phyloP scores from a whole-genome alignment of 768 basidiomycete species.

The Termitomyces sp. region DNA sequence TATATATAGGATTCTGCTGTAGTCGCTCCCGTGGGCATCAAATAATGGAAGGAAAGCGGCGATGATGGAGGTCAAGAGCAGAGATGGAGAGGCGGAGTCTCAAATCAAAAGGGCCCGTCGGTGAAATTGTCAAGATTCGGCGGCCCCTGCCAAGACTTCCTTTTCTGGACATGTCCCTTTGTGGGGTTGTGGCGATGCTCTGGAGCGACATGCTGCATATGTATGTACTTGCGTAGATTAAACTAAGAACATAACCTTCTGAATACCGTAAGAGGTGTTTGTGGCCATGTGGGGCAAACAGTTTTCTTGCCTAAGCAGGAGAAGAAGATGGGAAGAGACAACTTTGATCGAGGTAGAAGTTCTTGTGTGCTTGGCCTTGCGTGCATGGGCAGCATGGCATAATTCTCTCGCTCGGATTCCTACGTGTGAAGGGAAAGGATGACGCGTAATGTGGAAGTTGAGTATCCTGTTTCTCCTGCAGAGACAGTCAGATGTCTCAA shows the following conservation, averaged over 20 bases:
- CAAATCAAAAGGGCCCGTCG: background rate
- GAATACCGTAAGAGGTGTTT: background rate
- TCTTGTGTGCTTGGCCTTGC: background rate
- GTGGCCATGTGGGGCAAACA: background rate
- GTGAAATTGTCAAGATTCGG: background rate
- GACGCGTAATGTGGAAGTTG: no score
- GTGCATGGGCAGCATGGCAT: background rate
- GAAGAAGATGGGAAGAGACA: background rate
- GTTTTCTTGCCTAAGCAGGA: background rate
- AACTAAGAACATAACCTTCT: no score
- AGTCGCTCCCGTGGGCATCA: constrained; percentile 11
- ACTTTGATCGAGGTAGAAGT: background rate
- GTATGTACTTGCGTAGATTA: no score
- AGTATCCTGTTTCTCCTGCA: no score
- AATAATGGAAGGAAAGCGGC: background rate
- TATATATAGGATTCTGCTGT: constrained; percentile 4
- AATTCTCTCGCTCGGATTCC: no score
- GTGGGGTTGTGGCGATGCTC: constrained; percentile 6
- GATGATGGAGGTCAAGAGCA: constrained; percentile 9
- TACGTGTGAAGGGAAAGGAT: no score
- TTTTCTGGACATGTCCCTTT: background rate
- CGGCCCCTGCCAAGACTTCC: constrained; percentile 13
- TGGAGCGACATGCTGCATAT: no score
- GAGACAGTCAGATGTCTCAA: background rate
- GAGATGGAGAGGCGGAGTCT: constrained; percentile 8